Conservation (phyloP, 2,329 filamentous ascomycete genomes). For the Uncinocarpus reesii region DNA sequence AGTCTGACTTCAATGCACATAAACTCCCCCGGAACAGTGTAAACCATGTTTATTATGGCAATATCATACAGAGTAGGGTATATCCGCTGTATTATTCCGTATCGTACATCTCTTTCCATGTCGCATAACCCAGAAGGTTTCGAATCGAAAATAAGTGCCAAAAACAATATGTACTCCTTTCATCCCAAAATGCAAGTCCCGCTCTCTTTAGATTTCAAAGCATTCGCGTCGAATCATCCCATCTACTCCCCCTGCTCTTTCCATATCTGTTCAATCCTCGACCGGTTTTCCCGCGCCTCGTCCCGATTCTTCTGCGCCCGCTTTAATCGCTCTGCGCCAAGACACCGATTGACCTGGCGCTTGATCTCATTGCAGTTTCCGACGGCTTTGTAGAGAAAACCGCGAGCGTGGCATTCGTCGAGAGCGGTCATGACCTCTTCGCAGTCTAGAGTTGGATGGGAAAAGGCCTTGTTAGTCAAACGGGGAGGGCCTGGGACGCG, state of each 20-base stretch:
- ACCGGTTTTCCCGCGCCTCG: constrained; percentile 56
- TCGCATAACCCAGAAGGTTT: background rate
- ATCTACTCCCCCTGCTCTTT: constrained; percentile 42
- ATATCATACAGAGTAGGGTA: constrained; percentile 13
- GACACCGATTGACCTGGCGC: constrained; percentile 69
- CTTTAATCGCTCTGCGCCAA: constrained; percentile 69
- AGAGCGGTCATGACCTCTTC: constrained; percentile 87
- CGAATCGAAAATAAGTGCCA: background rate
- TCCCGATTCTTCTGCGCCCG: constrained; percentile 68
- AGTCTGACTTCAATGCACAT: background rate
- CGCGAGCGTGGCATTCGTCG: constrained; percentile 86
- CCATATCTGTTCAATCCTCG: constrained; percentile 67
- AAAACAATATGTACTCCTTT: constrained; percentile 2
- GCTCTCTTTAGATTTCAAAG: too few species aligned
- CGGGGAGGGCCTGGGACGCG: background rate
- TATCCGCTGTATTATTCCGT: constrained; percentile 4
- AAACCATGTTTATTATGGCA: background rate
- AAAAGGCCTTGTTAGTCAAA: background rate
- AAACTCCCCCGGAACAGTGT: background rate
- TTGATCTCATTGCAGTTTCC: constrained; percentile 88
- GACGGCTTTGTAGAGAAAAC: constrained; percentile 82
- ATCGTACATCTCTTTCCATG: constrained; percentile 6
- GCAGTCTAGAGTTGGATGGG: constrained; percentile 53
- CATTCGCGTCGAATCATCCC: too few species aligned
- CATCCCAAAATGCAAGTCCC: background rate